Conservation (phyloP, 2,329 filamentous ascomycete species). For the Hymenoscyphus repandus region DNA sequence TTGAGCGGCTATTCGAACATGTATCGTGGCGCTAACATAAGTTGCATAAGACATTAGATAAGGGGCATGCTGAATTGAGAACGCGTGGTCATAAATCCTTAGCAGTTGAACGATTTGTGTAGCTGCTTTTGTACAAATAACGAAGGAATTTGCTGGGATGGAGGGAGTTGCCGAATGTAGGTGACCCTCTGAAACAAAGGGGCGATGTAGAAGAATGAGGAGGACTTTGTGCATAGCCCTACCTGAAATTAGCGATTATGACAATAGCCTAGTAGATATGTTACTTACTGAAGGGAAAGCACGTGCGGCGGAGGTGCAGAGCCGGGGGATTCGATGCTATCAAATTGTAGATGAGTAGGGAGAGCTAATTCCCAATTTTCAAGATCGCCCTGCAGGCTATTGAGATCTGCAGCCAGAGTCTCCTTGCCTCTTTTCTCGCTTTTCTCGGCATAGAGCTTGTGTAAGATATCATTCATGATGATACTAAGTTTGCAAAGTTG, state of each 20-base stretch:
- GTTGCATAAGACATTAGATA: conserved; percentile 52
- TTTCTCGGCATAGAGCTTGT: conserved; percentile 40
- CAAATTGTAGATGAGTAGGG: conserved; percentile 39
- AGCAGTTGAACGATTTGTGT: conserved; percentile 40
- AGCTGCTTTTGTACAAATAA: conserved; percentile 41
- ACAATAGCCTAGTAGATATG: neutral
- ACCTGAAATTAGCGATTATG: neutral
- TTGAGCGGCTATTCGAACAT: conserved; percentile 15
- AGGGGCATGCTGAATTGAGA: conserved; percentile 42
- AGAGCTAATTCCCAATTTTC: conserved; percentile 38
- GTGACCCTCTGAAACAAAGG: conserved; percentile 46
- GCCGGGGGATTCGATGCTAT: conserved; percentile 26
- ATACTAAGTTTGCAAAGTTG: conserved; percentile 40
- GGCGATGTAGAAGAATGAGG: conserved; percentile 48
- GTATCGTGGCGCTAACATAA: conserved; percentile 33
- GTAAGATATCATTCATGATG: conserved; percentile 42
- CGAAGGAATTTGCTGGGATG: conserved; percentile 37
- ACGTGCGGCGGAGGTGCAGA: conserved; percentile 40
- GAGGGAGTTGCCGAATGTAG: conserved; percentile 38
- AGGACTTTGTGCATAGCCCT: conserved; percentile 45
- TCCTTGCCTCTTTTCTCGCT: conserved; percentile 33
- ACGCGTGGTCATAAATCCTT: conserved; percentile 39
- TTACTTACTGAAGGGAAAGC: conserved; percentile 35
- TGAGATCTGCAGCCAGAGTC: conserved; percentile 34
- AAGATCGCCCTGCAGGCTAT: conserved; percentile 37